Base-by-base conservation (phyloP, 352 stramenopile species). In the Phytophthora citrophthora region DNA sequence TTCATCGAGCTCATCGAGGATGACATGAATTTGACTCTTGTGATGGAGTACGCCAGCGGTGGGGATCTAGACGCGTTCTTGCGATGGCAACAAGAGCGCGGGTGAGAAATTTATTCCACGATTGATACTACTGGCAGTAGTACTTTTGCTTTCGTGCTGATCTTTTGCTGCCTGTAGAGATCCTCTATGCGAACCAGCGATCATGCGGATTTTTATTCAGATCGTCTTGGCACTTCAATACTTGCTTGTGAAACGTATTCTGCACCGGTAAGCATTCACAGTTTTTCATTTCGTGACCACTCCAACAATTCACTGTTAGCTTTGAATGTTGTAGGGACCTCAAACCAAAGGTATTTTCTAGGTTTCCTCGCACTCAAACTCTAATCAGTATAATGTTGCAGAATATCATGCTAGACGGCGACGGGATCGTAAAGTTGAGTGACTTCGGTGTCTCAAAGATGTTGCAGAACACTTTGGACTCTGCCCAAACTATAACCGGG, bases 21-120 rank as follows among this genome's bases (percentile, higher is more conserved):
- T 15, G 46, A 56, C 6, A n/a, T 26, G 12, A 60, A 74, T 32
- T 49, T 83, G 11, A 69, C 52, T 26, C 87, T 95, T 43, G 39
- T 94, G 41, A 93, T 95, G 84, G 88, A 96, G 54, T 92, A 87
- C 56, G 79, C 88, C 1, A 72, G 58, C 23, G 74, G 78, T 5
- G 86, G 86, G 16, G 82, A 92, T 40, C 64, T 95, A 23, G 72
- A 85, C n/a, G 20, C 20, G 2, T 81, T 81, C n/a, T 56, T 94
- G 20, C 62, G 39, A 23, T 52, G 24, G 10, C 47, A 70, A 15
- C 68, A 59, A 15, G 48, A 70, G 16, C 72, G 31, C 53, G 53
- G n/a, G 68, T 74, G 48, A 40, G 54, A 4, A 20, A 46, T 20
- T 12, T 48, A 16, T 3, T 48, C 13, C 5, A 56, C n/a, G n/a